Evolutionary conservation across 2,329 filamentous ascomycete genomes (phyloP), one percentile per base, ranked within the genome.

Genomic region (Myriangium duriaei): DNA sequence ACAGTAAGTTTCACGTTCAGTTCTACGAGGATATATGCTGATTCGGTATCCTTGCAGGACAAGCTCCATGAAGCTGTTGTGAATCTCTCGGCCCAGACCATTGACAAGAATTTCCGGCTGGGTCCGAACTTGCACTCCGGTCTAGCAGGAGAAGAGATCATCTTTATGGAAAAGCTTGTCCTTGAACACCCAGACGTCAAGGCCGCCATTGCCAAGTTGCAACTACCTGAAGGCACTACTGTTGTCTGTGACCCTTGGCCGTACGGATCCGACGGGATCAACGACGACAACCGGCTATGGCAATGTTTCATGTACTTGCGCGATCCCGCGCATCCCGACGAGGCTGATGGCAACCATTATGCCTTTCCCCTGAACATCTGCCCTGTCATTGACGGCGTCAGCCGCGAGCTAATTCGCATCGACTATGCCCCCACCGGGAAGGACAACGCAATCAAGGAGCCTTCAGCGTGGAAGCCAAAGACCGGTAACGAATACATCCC

Each of bases 221-320:
- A 75, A 41, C 61, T 78, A 1, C 73, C 74, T 0, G 56, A 70
- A 45, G 72, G 71, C 13, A 64, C 71, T 5, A 64, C 65, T 2
- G 62, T 78, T 13, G 68, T 74, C 43, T 63, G 66, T 35, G 74
- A 76, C 45, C 72, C 72, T 0, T 86, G 80, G 81, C 82, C 82
- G 26, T 86, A 84, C 45, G 73, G 64, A 6, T 57, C 62, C 9
- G 65, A 68, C 48, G 65, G 65, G n/a, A 47, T 68, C 29, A 52
- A 58, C 37, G 65, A 69, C 36, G 62, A 66, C 36, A 59, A 65
- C 9, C 52, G 64, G 12, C 49, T 72, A 47, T 77, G 69, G 51
- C 76, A 80, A 51, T 76, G 72, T 55, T 81, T 77, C 57, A 55
- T 81, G 38, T 81, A 81, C 56, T 67, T 79, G 57, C 63, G 74